These are phyloP conservation scores for Quercus parvula DNA, from an alignment of 306 rosid genomes.

Conservation along the genomic window DNA sequence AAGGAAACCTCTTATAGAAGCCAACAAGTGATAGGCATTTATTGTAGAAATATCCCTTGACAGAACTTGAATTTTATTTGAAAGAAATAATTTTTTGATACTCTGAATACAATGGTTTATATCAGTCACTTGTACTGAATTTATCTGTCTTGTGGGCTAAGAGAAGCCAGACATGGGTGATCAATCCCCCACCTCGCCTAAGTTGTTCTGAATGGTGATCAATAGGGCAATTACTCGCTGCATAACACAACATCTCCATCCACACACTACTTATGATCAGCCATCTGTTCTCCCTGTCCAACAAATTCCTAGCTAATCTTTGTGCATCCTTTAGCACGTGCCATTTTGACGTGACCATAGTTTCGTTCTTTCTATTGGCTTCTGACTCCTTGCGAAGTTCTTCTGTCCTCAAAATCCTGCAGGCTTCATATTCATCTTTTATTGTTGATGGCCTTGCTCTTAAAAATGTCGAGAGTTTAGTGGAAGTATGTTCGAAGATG, in stretches of 20 bases:
- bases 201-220: constrained; percentile 66
- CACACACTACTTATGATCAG: constrained; percentile 52
- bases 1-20: too few species aligned
- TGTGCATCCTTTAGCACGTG: constrained; percentile 42
- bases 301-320: constrained; percentile 40
- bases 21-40: too few species aligned
- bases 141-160: constrained; percentile 60
- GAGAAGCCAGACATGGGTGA: constrained; percentile 68
- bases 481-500: constrained; percentile 36
- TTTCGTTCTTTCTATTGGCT: constrained; percentile 41
- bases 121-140: constrained; percentile 46
- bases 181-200: constrained; percentile 68
- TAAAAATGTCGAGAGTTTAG: constrained; percentile 24
- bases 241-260: constrained; percentile 72
- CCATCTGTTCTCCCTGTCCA: constrained; percentile 42
- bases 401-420: constrained; percentile 33
- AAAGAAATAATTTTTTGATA: too few species aligned
- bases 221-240: constrained; percentile 48
- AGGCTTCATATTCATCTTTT: constrained; percentile 37
- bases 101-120: too few species aligned
- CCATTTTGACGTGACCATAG: constrained; percentile 54
- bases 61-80: too few species aligned
- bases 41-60: too few species aligned
- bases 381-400: constrained; percentile 8
- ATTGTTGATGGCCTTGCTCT: constrained; percentile 14